Conservation (phyloP, 129 eudicot genomes). For the Artemisia tridentata region DNA sequence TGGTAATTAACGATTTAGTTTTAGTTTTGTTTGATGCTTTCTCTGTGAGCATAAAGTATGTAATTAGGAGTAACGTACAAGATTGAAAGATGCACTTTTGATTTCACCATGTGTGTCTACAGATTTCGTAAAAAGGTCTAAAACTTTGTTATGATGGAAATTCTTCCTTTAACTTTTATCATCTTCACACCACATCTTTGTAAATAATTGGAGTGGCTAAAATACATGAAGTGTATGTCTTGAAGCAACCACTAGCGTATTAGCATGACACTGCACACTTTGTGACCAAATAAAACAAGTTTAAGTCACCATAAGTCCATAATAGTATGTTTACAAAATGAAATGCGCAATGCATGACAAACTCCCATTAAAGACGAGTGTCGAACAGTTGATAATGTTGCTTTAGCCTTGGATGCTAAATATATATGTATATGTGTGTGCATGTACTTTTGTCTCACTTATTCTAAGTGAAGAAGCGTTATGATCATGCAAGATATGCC, state of each 20-base stretch:
- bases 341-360: background rate
- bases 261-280: background rate
- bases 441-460: slow-evolving; percentile 6
- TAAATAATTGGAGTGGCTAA: slow-evolving; percentile 6
- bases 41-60: slow-evolving; percentile 9
- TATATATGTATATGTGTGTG: background rate
- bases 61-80: background rate
- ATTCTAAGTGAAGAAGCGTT: slow-evolving; percentile 32
- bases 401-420: background rate
- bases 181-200: slow-evolving; percentile 24
- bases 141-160: slow-evolving; percentile 24
- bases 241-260: background rate
- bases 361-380: background rate
- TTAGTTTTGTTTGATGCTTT: background rate
- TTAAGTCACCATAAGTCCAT: background rate
- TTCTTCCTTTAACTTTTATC: slow-evolving; percentile 42
- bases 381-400: background rate
- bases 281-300: slow-evolving; percentile 23
- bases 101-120: slow-evolving; percentile 8
- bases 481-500: slow-evolving; percentile 65
- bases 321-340: background rate
- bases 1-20: background rate
- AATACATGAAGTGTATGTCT: background rate
- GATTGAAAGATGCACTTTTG: slow-evolving; percentile 4
- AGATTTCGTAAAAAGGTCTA: slow-evolving; percentile 12